These are phyloP conservation scores for Candida rishiriensis DNA, from an alignment of 805 yeast species.

Conservation along the genomic window DNA sequence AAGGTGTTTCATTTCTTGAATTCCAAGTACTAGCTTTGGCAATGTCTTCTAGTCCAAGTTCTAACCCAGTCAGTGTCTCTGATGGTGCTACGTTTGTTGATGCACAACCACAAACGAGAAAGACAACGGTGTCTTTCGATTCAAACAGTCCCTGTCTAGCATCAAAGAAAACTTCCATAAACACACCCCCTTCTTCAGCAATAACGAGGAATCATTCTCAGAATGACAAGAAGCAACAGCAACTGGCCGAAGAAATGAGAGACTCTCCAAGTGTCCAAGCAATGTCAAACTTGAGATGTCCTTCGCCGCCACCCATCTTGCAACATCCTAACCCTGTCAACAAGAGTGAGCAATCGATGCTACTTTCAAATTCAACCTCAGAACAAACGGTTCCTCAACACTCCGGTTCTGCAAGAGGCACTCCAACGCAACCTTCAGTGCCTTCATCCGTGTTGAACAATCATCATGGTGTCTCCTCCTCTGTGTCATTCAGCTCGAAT, in stretches of 20 bases:
- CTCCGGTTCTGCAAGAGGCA: neutral
- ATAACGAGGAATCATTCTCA: slow-evolving; percentile 6
- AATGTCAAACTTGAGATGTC: slow-evolving; percentile 54
- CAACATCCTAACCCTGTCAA: slow-evolving; percentile 29
- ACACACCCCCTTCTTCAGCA: slow-evolving; percentile 5
- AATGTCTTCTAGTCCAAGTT: too few species aligned
- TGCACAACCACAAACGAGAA: neutral
- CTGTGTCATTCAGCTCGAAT: slow-evolving; percentile 2
- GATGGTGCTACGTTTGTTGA: neutral
- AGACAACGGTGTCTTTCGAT: slow-evolving; percentile 16
- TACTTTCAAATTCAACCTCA: slow-evolving; percentile 11
- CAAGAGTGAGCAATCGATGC: slow-evolving; percentile 15
- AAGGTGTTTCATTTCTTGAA: too few species aligned
- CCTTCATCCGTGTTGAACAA: neutral
- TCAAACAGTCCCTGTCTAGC: slow-evolving; percentile 11
- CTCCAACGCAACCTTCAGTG: neutral
- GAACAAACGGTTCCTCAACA: neutral
- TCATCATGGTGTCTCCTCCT: slow-evolving; percentile 1
- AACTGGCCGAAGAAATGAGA: slow-evolving; percentile 11
- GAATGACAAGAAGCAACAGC: slow-evolving; percentile 3
- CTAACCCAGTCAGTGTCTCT: too few species aligned
- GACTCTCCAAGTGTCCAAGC: slow-evolving; percentile 52
- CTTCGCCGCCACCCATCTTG: slow-evolving; percentile 71
- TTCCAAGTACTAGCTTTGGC: too few species aligned
- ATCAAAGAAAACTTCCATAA: slow-evolving; percentile 16